Evolutionary conservation across 176 grass and related monocot genomes (phyloP), one percentile per base, ranked within the genome.

Genomic region (Chloris gayana): DNA sequence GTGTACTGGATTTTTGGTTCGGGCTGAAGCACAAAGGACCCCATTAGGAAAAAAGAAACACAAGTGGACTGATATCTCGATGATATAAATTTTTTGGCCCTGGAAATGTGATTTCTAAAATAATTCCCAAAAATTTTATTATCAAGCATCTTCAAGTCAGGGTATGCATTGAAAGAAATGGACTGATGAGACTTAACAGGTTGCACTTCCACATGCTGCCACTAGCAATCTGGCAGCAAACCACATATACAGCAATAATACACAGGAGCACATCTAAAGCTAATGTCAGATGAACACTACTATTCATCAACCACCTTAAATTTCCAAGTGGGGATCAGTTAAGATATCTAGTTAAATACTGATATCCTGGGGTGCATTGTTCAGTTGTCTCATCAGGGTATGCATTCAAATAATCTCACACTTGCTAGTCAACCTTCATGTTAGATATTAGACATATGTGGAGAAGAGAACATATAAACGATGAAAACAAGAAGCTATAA

Each of bases 1-100:
- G 77, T 95, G 84, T 98, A 98, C 80, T 98, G 86, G 81, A 98
- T 98, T 87, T 86, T 93, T 42, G 95, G 95, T 69, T 91, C 89
- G 64, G 95, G 95, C 92, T 98, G 88, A 86, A 85, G 85, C 37
- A 89, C 77, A 86, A 83, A 79, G 33, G 68, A 90, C 50, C n/a
- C 45, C 38, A 69, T 78, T 64, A 41, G 45, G 67, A 72, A 82
- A n/a, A n/a, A n/a, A n/a, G n/a, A n/a, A 83, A 72, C 75, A 83
- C 54, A 80, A 59, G 56, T 22, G 46, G 70, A 72, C 35, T 74
- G 31, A 17, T 67, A 79, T 81, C 31, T 39, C 69, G 4, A 74
- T 63, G 73, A 31, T 46, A 64, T 27, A 77, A 70, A 73, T 64
- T 31, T 9, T 37, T 86, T 7, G 4, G 81, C 7, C 27, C 25